phyloP scores from a whole-genome alignment of 768 basidiomycete genomes.

The Serendipita vermifera region DNA sequence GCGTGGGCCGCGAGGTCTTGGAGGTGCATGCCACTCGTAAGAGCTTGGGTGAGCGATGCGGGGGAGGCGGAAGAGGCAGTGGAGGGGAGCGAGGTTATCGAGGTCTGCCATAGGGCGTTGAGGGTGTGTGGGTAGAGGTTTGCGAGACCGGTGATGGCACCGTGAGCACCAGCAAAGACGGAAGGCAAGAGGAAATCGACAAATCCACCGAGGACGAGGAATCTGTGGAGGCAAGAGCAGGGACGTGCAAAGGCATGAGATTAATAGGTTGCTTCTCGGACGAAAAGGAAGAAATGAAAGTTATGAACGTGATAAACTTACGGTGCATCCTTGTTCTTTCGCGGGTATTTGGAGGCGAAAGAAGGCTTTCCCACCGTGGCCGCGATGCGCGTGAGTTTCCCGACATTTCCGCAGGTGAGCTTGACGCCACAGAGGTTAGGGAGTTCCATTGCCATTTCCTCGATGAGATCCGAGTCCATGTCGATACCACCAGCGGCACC shows the following conservation, averaged over 20 bases:
- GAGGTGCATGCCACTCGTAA: conserved; percentile 55
- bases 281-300: background rate
- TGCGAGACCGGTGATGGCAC: conserved; percentile 81
- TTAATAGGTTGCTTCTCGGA: no score
- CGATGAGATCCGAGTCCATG: conserved; percentile 77
- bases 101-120: conserved; percentile 47
- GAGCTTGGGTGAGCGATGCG: conserved; percentile 29
- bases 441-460: conserved; percentile 60
- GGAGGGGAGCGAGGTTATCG: conserved; percentile 37
- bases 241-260: background rate
- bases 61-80: conserved; percentile 24
- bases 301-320: conserved; percentile 11
- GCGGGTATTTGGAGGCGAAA: conserved; percentile 49
- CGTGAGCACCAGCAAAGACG: conserved; percentile 59
- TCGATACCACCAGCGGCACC: conserved; percentile 83
- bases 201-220: conserved; percentile 79
- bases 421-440: conserved; percentile 79
- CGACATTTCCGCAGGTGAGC: conserved; percentile 88
- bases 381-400: conserved; percentile 77
- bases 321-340: conserved; percentile 48
- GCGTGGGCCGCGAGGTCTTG: conserved; percentile 73
- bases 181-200: conserved; percentile 72
- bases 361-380: conserved; percentile 44
- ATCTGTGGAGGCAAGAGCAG: conserved; percentile 22
- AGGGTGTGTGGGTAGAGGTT: conserved; percentile 55